A percentile compares a stretch with the other conserved stretches of the same genome.
Evolutionary conservation across 495 filamentous ascomycete genomes (phyloP).

Genomic region (Annulohypoxylon nitens): DNA sequence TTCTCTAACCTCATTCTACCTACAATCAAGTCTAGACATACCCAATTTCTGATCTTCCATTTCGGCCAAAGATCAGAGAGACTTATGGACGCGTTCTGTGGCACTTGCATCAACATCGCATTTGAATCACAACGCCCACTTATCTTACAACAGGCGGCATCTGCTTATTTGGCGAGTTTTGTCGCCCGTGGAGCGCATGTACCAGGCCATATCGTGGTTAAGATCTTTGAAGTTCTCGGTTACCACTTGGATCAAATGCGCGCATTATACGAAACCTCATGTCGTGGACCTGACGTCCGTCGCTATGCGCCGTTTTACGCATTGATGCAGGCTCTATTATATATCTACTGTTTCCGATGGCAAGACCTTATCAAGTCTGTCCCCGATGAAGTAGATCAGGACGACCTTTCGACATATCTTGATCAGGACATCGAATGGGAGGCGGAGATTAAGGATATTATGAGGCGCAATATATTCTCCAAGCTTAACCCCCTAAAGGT

Average conservation of each 20-base stretch:
- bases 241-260: conserved; percentile 78
- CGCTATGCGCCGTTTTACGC: conserved; percentile 89
- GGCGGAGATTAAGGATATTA: conserved; percentile 74
- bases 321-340: conserved; percentile 85
- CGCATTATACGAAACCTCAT: conserved; percentile 70
- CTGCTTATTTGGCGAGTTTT: conserved; percentile 94
- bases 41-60: conserved; percentile 93
- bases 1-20: conserved; percentile 89
- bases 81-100: conserved; percentile 83
- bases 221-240: conserved; percentile 81
- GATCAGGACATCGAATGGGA: conserved; percentile 80
- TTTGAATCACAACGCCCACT: conserved; percentile 69
- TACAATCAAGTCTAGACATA: conserved; percentile 86
- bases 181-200: conserved; percentile 88
- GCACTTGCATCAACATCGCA: conserved; percentile 71
- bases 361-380: conserved; percentile 78
- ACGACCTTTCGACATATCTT: conserved; percentile 67
- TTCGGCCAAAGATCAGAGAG: conserved; percentile 82
- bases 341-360: conserved; percentile 99
- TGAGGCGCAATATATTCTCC: conserved; percentile 81
- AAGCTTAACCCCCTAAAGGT: conserved; percentile 95
- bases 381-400: conserved; percentile 62
- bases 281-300: conserved; percentile 85
- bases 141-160: conserved; percentile 81
- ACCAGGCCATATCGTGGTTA: conserved; percentile 76